phyloP scores from a whole-genome alignment of 192 early-diverging fungal genomes.

The Dissophora ornata region DNA sequence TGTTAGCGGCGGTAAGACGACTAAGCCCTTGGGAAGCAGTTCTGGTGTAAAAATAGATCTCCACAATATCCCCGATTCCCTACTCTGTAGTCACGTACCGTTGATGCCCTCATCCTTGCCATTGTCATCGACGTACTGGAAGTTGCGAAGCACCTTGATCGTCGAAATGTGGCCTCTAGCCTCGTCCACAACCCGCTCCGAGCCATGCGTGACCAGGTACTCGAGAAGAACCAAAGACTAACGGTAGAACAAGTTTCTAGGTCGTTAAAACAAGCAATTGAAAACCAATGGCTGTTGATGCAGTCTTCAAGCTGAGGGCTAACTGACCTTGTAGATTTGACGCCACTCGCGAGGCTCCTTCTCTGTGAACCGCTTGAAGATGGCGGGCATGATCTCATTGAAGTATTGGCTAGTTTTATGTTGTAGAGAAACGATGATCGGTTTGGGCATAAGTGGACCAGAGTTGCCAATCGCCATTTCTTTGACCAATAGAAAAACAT shows the following conservation, averaged over 20 bases:
- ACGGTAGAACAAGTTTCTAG: no score
- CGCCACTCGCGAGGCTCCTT: constrained; percentile 88
- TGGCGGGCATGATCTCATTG: constrained; percentile 95
- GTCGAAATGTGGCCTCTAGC: constrained; percentile 87
- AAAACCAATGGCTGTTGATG: no score
- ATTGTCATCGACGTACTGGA: constrained; percentile 91
- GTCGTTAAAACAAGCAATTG: constrained; percentile 11
- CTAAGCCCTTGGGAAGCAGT: background rate
- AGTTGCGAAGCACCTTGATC: constrained; percentile 88
- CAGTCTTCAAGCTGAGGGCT: no score
- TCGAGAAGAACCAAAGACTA: constrained; percentile 92
- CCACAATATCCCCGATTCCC: no score
- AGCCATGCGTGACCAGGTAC: constrained; percentile 95
- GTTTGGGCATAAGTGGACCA: no score
- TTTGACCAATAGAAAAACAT: no score
- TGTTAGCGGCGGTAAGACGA: background rate
- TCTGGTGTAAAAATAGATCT: constrained; percentile 8
- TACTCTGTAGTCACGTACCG: constrained; percentile 75
- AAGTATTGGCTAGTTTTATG: constrained; percentile 92
- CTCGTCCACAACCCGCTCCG: constrained; percentile 91
- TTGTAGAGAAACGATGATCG: no score
- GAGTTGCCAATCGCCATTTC: no score
- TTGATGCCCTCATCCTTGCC: constrained; percentile 98
- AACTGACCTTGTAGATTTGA: constrained; percentile 90
- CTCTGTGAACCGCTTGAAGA: constrained; percentile 90